Base-by-base conservation (phyloP, 495 filamentous ascomycete genomes). In the Glonium stellatum region DNA sequence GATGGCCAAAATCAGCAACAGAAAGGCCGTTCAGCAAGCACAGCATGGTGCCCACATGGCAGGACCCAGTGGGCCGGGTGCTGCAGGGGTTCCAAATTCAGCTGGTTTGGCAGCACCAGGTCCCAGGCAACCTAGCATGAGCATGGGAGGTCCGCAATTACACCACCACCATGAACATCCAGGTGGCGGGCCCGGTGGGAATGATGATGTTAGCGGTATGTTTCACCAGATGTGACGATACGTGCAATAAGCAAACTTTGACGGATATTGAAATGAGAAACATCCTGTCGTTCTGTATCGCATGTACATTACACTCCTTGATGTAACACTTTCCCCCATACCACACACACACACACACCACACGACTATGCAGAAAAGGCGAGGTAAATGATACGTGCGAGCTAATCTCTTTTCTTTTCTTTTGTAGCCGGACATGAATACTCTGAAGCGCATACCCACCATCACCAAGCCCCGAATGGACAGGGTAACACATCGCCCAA, bases 201-300 rank as follows among this genome's bases (percentile, higher is more conserved):
- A 82, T 70, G 90, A 93, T 66, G 90, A 95, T 80, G 89, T 93
- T 79, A 84, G 80, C 78, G 89, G 92, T 89, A 96, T 96, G 91
- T 92, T 75, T 69, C 72, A 73, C 67, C 73, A 72, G 59, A 73
- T 75, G 71, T 76, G 66, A 74, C 67, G 59, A 51, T 41, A 58
- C 49, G 44, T 89, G 78, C 52, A 58, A 59, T 64, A 54, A 59
- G 64, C 62, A 59, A 53, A 22, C 22, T 57, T n/a, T 63, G 48
- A 55, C 51, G 55, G 60, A 55, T 41, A 48, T 54, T 59, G 48
- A 53, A 62, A 58, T 72, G 49, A 65, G 58, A 63, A 57, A 64
- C 59, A 59, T 59, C 57, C 61, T 70, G 65, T 64, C 66, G 58
- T 69, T 58, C 59, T 66, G 63, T 50, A 58, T 63, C 63, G 37